These are phyloP conservation scores for Rhizomucor pusillus DNA, from an alignment of 371 early-diverging fungal genomes.

Conservation along the genomic window DNA sequence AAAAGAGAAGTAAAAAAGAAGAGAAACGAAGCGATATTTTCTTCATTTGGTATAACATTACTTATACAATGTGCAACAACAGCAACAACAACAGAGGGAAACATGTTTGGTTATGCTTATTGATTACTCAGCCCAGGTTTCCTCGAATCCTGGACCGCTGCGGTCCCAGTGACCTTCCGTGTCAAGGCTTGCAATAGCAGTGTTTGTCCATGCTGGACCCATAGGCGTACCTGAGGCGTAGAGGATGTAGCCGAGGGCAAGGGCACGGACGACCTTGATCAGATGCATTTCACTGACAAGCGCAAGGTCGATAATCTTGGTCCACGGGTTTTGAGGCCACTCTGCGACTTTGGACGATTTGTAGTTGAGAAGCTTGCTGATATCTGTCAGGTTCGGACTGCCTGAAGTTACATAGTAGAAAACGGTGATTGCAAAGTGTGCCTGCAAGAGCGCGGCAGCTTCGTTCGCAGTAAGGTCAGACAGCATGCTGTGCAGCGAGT, in stretches of 20 bases:
- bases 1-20: no score
- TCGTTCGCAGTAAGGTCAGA: conserved; percentile 29
- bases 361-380: conserved; percentile 26
- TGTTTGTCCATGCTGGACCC: conserved; percentile 18
- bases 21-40: no score
- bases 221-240: conserved; percentile 16
- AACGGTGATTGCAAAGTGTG: conserved; percentile 22
- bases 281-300: conserved; percentile 51
- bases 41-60: no score
- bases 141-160: conserved; percentile 32
- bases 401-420: conserved; percentile 39
- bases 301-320: conserved; percentile 34
- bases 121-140: conserved; percentile 13
- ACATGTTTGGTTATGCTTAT: no score
- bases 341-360: conserved; percentile 7
- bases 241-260: conserved; percentile 34
- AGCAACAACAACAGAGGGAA: no score
- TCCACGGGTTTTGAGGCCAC: conserved; percentile 37
- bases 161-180: conserved; percentile 34
- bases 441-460: conserved; percentile 32
- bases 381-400: conserved; percentile 31
- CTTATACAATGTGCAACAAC: no score
- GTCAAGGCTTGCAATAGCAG: conserved; percentile 35
- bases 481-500: conserved; percentile 44
- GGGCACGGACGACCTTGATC: conserved; percentile 46